Conservation (phyloP, 257 asterid genomes). For the Parsonsia alboflavescens region DNA sequence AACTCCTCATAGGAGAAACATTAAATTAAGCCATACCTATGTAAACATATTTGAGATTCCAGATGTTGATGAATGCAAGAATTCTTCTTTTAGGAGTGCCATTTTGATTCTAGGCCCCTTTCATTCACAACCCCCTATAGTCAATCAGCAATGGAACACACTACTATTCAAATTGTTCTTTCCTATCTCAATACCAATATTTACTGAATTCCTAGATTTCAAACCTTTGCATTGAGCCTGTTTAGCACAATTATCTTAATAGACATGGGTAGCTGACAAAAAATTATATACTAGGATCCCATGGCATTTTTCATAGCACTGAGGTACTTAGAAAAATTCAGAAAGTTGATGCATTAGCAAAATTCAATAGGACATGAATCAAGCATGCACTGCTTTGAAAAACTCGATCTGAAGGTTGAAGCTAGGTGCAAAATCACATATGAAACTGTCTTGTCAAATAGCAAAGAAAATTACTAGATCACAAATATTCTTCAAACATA, state of each 20-base stretch:
- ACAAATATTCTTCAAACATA: not conserved
- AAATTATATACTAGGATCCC: not conserved
- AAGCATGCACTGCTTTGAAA: not conserved
- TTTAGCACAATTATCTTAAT: not conserved
- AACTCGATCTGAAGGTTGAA: not conserved
- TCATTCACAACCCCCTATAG: not conserved
- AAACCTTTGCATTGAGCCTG: not conserved
- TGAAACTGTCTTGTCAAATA: not conserved
- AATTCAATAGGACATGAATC: not conserved
- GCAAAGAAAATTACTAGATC: not conserved
- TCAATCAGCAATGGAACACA: not conserved
- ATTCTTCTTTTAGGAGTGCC: not conserved
- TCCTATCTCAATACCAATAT: not conserved
- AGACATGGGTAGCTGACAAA: not conserved
- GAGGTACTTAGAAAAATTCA: not conserved
- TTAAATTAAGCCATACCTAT: too few relatives aligned
- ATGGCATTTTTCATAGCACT: not conserved
- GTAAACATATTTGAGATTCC: too few relatives aligned
- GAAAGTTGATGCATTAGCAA: not conserved
- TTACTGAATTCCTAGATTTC: not conserved
- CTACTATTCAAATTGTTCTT: not conserved
- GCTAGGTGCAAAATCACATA: not conserved
- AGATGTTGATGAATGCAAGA: too few relatives aligned
- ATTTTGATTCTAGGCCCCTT: not conserved
- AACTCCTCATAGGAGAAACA: too few relatives aligned